Percentiles rank a stretch among this genome's conserved stretches.
Evolutionary conservation across 768 basidiomycete species (phyloP).

Genomic region (Clitopilus passeckerianus): DNA sequence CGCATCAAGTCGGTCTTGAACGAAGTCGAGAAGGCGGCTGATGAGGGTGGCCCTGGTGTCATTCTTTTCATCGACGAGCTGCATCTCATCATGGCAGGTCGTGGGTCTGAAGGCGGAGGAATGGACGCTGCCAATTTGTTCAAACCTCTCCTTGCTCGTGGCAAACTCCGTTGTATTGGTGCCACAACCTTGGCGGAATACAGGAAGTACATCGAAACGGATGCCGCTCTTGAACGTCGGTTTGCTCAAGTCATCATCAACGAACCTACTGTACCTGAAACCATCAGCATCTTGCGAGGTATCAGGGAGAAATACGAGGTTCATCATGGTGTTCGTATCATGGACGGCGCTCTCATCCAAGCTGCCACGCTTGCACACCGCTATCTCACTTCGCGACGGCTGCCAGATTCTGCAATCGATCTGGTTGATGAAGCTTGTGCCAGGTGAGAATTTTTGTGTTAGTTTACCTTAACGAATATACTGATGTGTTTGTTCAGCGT

Average conservation of each 20-base stretch:
- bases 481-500: slow-evolving; percentile 40
- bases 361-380: slow-evolving; percentile 92
- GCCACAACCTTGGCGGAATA: slow-evolving; percentile 94
- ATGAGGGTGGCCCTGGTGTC: slow-evolving; percentile 69
- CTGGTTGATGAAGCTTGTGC: slow-evolving; percentile 91
- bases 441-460: slow-evolving; percentile 40
- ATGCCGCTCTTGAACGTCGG: slow-evolving; percentile 85
- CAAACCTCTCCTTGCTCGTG: slow-evolving; percentile 88
- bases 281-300: slow-evolving; percentile 91
- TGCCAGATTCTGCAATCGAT: slow-evolving; percentile 89
- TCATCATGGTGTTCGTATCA: slow-evolving; percentile 85
- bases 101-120: slow-evolving; percentile 76
- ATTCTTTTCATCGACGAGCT: slow-evolving; percentile 95
- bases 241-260: slow-evolving; percentile 93
- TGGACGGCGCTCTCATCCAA: slow-evolving; percentile 81
- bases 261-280: slow-evolving; percentile 84
- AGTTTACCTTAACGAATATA: not conserved
- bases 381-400: slow-evolving; percentile 76
- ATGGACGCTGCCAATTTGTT: slow-evolving; percentile 94
- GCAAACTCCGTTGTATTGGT: slow-evolving; percentile 72
- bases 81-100: slow-evolving; percentile 91
- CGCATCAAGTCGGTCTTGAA: slow-evolving; percentile 88
- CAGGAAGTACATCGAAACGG: slow-evolving; percentile 89
- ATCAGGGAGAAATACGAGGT: slow-evolving; percentile 94
- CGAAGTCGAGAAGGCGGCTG: slow-evolving; percentile 87